Evolutionary conservation across 192 early-diverging fungal species (phyloP), one percentile per base, ranked within the genome.

Genomic region (Coemansia sp.): DNA sequence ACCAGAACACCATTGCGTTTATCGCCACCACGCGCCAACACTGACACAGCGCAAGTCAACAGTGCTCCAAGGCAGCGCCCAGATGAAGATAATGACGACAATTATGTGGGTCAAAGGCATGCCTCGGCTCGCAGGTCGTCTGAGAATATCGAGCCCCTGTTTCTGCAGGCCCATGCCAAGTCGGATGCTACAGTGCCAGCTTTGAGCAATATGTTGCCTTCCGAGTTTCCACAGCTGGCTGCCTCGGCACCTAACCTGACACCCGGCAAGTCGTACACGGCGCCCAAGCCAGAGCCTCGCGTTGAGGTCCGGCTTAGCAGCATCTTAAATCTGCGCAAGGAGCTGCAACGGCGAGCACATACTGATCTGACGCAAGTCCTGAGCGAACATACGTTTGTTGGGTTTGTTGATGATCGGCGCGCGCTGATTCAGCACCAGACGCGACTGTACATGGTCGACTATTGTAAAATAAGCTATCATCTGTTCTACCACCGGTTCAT

Each of bases 391-490:
- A 90, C 87, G 0, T 93, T 95, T 83, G 93, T 98, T 19, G 95
- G 96, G 19, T 86, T 86, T 68, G 86, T 97, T 8, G 92, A 96
- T 65, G 87, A 93, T 59, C 64, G 70, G 1, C 72, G 88, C 17
- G 94, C 91, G 6, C 77, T 96, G 39, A 83, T 98, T 45, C 96
- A 98, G 67, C 82, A 95, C 79, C 86, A 92, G 62, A 89, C 91
- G 5, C 87, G 87, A 53, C 72, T 98, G 4, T 97, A 91, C 64
- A 78, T 97, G 82, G 72, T 95, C 5, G 87, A 98, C 55, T 92
- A 89, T 65, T 81, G 87, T 61, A 84, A 85, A 27, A 62, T 90
- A 29, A 93, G 92, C 70, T 88, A 89, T 59, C 91, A 94, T 51
- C 76, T 98, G 27, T 94, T 98, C 66, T 94, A 96, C 77, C 95